A percentile compares a stretch with the other conserved stretches of the same genome.
These are phyloP conservation scores for Uncinocarpus reesii DNA, from an alignment of 2,329 filamentous ascomycete species.

Conservation along the genomic window DNA sequence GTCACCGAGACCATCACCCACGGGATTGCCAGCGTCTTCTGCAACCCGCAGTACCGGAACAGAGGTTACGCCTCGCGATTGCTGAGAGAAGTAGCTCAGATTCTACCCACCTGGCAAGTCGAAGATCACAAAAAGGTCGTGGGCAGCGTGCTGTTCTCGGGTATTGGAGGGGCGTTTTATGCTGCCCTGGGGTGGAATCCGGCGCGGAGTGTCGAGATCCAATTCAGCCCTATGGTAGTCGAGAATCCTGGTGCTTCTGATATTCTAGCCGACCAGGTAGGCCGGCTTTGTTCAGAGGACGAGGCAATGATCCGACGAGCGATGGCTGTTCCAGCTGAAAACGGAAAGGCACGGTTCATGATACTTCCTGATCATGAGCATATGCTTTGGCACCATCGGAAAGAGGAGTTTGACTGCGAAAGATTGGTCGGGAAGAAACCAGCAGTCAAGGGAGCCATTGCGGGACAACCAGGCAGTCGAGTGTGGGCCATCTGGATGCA, in stretches of 20 bases:
- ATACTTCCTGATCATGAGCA: conserved; percentile 21
- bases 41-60: conserved; percentile 16
- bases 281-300: conserved; percentile 10
- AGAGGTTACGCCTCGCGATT: conserved; percentile 21
- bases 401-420: conserved; percentile 19
- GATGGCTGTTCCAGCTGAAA: conserved; percentile 6
- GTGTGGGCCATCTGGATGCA: conserved; percentile 18
- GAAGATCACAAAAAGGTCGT: conserved; percentile 8
- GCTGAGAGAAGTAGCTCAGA: conserved; percentile 17
- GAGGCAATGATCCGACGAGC: conserved; percentile 5
- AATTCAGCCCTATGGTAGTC: conserved; percentile 12
- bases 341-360: conserved; percentile 13
- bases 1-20: conserved; percentile 22
- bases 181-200: conserved; percentile 18
- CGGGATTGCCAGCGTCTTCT: conserved; percentile 22
- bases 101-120: conserved; percentile 18
- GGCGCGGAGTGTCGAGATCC: conserved; percentile 18
- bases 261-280: conserved; percentile 5
- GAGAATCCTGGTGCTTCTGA: not conserved
- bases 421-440: conserved; percentile 17
- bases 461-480: conserved; percentile 16
- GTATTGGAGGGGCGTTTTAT: conserved; percentile 21
- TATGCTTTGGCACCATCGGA: conserved; percentile 20
- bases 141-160: conserved; percentile 21
- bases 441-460: conserved; percentile 19